Evolutionary conservation across 805 yeast genomes (phyloP).

Genomic region (Hanseniaspora lachancei): DNA sequence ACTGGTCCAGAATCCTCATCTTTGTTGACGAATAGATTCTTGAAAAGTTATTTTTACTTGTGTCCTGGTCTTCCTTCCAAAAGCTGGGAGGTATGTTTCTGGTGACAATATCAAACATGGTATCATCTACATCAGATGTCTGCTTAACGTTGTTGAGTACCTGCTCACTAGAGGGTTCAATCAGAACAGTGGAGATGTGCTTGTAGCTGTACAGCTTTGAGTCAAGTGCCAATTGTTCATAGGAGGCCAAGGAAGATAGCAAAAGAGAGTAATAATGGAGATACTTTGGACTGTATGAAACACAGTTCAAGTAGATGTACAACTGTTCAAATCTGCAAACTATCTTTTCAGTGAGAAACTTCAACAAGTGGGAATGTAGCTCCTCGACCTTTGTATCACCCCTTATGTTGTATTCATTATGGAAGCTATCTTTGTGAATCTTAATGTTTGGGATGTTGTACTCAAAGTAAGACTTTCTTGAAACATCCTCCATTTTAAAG

Average conservation of each 20-base stretch:
- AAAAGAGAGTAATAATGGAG: not conserved
- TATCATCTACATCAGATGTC: not conserved
- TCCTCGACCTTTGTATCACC: not conserved
- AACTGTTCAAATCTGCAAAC: not conserved
- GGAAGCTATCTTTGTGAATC: not conserved
- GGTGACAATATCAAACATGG: not conserved
- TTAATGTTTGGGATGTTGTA: not conserved
- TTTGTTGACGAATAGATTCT: constrained; percentile 3
- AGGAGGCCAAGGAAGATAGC: not conserved
- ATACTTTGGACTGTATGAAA: not conserved
- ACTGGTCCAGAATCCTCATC: constrained; percentile 3
- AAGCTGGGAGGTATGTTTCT: not conserved
- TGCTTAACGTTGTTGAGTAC: not conserved
- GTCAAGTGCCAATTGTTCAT: not conserved
- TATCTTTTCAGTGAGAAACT: not conserved
- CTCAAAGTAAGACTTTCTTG: constrained; percentile 3
- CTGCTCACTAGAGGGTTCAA: not conserved
- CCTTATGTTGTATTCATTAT: not conserved
- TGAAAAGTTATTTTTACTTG: not conserved
- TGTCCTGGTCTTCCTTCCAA: not conserved
- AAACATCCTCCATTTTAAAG: constrained; percentile 5
- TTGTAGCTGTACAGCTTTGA: not conserved
- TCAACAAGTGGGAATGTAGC: not conserved
- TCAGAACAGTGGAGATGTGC: not conserved
- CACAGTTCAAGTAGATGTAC: not conserved